These are phyloP conservation scores for Quercus alba DNA, from an alignment of 306 rosid species.

Conservation along the genomic window DNA sequence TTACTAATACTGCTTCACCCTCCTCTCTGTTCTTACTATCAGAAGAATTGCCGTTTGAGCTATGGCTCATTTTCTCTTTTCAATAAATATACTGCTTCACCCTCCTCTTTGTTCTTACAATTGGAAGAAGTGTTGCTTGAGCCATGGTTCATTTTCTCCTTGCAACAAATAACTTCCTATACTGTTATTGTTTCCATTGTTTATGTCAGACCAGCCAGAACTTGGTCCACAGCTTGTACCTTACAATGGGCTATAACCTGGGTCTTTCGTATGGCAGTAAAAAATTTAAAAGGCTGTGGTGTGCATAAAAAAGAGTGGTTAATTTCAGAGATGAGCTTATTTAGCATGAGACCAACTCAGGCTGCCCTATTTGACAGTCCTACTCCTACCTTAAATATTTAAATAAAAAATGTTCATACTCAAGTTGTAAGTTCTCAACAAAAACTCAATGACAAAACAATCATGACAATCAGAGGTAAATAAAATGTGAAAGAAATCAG, in stretches of 20 bases:
- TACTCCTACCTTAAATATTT: not conserved
- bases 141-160: not conserved
- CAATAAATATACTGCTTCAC: not conserved
- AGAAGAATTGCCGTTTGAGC: not conserved
- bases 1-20: not conserved
- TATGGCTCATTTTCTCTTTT: not conserved
- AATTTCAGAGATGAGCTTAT: not conserved
- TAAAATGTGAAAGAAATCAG: not conserved
- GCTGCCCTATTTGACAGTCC: not conserved
- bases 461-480: not conserved
- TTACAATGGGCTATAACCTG: not conserved
- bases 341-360: not conserved
- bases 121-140: not conserved
- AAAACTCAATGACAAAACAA: not conserved
- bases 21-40: not conserved
- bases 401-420: not conserved
- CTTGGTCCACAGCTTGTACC: not conserved
- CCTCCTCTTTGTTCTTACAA: not conserved
- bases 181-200: not conserved
- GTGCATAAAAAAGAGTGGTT: not conserved
- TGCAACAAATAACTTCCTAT: not conserved
- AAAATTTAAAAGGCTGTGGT: not conserved
- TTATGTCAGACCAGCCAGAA: not conserved
- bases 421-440: not conserved
- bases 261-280: not conserved